A percentile compares a stretch with the other conserved stretches of the same genome.
These are phyloP conservation scores for Gossypioides kirkii DNA, from an alignment of 345 rosid genomes.

Conservation along the genomic window DNA sequence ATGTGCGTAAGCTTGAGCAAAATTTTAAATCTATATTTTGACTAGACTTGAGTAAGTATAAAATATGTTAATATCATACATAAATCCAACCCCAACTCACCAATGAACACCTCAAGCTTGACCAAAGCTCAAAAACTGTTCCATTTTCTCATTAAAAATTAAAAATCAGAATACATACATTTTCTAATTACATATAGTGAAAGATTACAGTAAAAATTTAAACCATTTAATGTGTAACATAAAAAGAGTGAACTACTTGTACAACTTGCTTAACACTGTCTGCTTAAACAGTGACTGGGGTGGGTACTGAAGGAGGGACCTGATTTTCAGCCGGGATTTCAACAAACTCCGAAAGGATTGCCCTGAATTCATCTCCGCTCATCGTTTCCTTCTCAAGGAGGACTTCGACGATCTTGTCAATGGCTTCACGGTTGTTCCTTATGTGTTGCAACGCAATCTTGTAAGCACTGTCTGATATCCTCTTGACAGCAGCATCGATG, in stretches of 20 bases:
- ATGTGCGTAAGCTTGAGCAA: accelerated
- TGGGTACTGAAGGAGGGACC: constrained; percentile 48
- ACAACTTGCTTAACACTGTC: background rate
- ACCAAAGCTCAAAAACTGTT: background rate
- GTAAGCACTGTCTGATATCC: constrained; percentile 73
- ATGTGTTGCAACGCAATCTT: constrained; percentile 76
- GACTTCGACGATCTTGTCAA: constrained; percentile 91
- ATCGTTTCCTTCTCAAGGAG: constrained; percentile 91
- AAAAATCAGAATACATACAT: constrained; percentile 8
- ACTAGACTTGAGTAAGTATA: too few species aligned
- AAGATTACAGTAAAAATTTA: background rate
- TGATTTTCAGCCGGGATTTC: constrained; percentile 83
- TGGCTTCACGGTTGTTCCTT: constrained; percentile 90
- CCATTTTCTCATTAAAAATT: background rate
- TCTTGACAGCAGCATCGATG: constrained; percentile 76
- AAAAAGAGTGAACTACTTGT: background rate
- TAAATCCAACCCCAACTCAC: too few species aligned
- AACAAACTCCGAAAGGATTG: constrained; percentile 83
- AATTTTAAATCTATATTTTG: too few species aligned
- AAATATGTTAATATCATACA: too few species aligned
- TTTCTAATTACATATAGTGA: background rate
- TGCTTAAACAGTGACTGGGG: constrained; percentile 47
- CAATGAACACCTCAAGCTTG: too few species aligned
- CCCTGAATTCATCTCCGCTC: constrained; percentile 83
- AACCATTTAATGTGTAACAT: background rate